Conservation (phyloP, 73 alveolate species). For the Tetrahymena malaccensis region DNA sequence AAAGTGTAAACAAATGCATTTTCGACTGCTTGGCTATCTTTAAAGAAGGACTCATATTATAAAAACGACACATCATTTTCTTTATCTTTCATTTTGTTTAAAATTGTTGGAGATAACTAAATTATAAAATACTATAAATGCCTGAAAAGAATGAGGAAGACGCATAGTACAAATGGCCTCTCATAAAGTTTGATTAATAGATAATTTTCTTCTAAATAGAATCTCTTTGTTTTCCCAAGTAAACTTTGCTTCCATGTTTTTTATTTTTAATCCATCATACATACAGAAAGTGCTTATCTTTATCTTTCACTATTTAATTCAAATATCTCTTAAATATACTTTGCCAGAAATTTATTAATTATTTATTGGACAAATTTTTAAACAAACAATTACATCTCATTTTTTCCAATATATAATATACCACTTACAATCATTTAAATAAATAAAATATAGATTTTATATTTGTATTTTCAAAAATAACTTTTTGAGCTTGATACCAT, state of each 20-base stretch:
- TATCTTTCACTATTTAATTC: too few relatives aligned
- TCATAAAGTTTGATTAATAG: background rate
- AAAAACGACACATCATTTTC: background rate
- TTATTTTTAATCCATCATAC: background rate
- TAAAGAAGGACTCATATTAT: background rate
- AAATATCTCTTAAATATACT: too few relatives aligned
- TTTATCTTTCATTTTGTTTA: background rate
- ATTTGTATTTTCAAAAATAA: too few relatives aligned
- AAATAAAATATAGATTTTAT: too few relatives aligned
- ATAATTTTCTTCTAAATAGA: background rate
- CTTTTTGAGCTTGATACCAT: too few relatives aligned
- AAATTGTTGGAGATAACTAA: background rate
- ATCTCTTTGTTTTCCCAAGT: background rate
- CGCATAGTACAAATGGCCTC: background rate
- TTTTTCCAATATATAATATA: too few relatives aligned
- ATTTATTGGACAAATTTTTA: too few relatives aligned
- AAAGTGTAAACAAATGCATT: background rate
- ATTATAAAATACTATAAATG: background rate
- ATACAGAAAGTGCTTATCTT: too few relatives aligned
- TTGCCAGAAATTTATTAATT: too few relatives aligned
- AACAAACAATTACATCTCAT: too few relatives aligned
- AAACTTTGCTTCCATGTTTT: too few relatives aligned
- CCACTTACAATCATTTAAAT: too few relatives aligned
- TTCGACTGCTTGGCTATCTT: background rate
- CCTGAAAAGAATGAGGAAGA: background rate